Evolutionary conservation across 306 rosid species (phyloP), one percentile per base, ranked within the genome.

Genomic region (Fragaria iinumae): DNA sequence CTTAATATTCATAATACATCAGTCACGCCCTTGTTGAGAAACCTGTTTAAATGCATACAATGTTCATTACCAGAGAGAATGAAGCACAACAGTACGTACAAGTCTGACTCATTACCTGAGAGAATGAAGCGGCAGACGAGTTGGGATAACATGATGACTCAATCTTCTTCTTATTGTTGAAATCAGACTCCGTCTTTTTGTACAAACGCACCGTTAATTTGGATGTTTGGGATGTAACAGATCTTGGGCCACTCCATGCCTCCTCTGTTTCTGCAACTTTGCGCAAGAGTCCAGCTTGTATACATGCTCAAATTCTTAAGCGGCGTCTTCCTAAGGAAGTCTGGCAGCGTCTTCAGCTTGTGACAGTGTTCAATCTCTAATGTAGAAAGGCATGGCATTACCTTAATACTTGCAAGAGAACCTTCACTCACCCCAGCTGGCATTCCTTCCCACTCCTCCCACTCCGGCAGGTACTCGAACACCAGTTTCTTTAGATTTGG

Each of bases 391-490:
- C 10, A 20, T 18, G 71, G 50, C 71, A 67, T 67, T 2, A 36
- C 60, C 21, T 17, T 11, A 20, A 53, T 50, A 17, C 57, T 32
- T 63, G 44, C 10, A 32, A 64, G 18, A 5, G 69, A 29, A 0
- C 14, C 34, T 27, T 34, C 25, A 7, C 45, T n/a, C 41, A 44
- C 9, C 48, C 12, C 48, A 44, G 48, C 12, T 44, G 48, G 0
- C 48, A 44, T 44, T 44, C 17, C 50, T 11, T 39, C 50, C 20
- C 72, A 41, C 47, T n/a, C 11, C 8, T 39, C 50, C 20, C 72
- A 41, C 47, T n/a, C 34, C 8, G 0, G 0, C 29, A 67, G 0
- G 2, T 0, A 0, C 0, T 0, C 0, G 8, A 67, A 38, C 14
- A 3, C 3, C 0, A 20, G 50, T 4, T 23, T 14, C 25, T 57